Conservation (phyloP, 441 rosid species). For the Adansonia gregorii region DNA sequence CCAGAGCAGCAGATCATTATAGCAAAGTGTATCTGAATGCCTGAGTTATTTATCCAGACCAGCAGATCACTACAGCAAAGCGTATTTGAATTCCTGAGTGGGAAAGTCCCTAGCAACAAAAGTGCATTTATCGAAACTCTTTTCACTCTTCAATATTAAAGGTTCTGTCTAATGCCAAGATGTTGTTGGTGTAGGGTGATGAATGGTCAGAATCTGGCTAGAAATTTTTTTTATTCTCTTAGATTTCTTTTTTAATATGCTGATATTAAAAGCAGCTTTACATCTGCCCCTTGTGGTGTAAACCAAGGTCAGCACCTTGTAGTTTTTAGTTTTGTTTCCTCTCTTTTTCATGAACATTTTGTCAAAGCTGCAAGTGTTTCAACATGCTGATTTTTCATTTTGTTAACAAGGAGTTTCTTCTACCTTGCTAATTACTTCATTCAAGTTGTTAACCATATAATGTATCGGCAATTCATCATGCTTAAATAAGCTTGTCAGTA, state of each 20-base stretch:
- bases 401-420: too few species aligned
- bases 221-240: neutral
- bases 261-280: neutral
- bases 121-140: neutral
- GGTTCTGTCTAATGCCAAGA: neutral
- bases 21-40: constrained; percentile 53
- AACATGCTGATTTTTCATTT: too few species aligned
- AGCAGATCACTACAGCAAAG: neutral
- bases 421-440: too few species aligned
- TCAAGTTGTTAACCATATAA: too few species aligned
- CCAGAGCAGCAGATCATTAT: constrained; percentile 87
- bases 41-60: neutral
- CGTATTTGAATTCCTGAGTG: neutral
- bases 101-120: neutral
- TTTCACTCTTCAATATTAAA: neutral
- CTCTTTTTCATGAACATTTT: too few species aligned
- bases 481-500: too few species aligned
- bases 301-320: too few species aligned
- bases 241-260: neutral
- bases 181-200: neutral
- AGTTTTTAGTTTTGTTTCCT: too few species aligned
- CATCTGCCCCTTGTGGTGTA: neutral
- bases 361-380: too few species aligned
- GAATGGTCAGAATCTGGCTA: neutral
- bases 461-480: too few species aligned